Base-by-base conservation (phyloP, 257 asterid genomes). In the Ehretia macrophylla region DNA sequence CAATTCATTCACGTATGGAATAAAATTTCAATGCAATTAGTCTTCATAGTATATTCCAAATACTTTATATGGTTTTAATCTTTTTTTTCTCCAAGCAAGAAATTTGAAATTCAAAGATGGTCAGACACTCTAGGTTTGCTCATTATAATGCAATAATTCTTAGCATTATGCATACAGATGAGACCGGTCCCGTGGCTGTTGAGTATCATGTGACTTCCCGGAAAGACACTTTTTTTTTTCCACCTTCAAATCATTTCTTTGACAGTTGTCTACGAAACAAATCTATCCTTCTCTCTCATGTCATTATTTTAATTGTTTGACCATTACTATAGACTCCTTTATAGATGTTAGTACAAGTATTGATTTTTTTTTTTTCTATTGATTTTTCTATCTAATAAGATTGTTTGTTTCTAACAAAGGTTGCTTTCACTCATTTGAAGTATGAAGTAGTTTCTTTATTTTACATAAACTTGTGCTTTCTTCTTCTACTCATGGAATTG, bases 171-270 rank as follows among this genome's bases (percentile, higher is more conserved):
- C 75, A 65, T 82, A 65, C 82, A 79, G 81, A 60, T 74, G 75
- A 74, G 71, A 48, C 67, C 63, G 85, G 88, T 65, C 85, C 95
- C 89, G 69, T 77, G 79, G 76, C 74, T 70, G 79, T 76, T 84
- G 82, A 69, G 58, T 66, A 66, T 77, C 89, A 82, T 82, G 94
- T 89, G 94, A 12, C 39, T 21, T 18, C 35, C 35, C 21, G 4
- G 11, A 14, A 48, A 17, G 21, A 17, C 37, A 48, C 16, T 42
- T 0, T 56, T 53, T 32, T 17, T 58, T 32, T 32, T 50, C 14
- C 57, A 20, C 16, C 16, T 49, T 19, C 38, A 8, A 17, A 45
- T 65, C 55, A 38, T 47, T 10, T 47, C 42, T 61, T 62, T 58
- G 83, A 84, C 94, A 84, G 87, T 75, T 89, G 86, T 78, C 80